phyloP scores from a whole-genome alignment of 306 rosid species.

The Cicer arietinum region DNA sequence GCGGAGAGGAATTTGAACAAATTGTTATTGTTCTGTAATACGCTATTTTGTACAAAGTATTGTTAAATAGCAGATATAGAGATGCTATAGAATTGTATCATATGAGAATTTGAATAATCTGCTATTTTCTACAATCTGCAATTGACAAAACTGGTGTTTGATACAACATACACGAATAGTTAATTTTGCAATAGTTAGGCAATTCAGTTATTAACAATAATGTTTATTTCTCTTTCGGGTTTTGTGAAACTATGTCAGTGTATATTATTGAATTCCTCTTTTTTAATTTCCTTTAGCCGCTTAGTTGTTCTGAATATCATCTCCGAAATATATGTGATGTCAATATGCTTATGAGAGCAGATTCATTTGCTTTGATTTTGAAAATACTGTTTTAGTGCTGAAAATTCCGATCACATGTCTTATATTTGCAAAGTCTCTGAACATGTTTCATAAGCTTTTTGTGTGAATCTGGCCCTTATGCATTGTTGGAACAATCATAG shows the following conservation, averaged over 20 bases:
- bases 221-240: neutral
- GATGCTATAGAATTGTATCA: too few species aligned
- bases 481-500: constrained; percentile 39
- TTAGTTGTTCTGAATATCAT: neutral
- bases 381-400: constrained; percentile 5
- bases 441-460: constrained; percentile 11
- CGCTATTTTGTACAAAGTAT: too few species aligned
- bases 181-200: constrained; percentile 7
- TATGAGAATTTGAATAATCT: too few species aligned
- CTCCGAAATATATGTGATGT: neutral
- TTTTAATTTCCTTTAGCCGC: neutral
- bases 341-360: constrained; percentile 8
- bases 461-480: constrained; percentile 12
- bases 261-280: neutral
- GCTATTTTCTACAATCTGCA: too few species aligned
- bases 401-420: constrained; percentile 3
- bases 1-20: too few species aligned
- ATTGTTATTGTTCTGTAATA: too few species aligned
- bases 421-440: constrained; percentile 7
- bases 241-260: constrained; percentile 17
- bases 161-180: neutral
- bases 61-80: too few species aligned
- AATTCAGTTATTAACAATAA: constrained; percentile 1
- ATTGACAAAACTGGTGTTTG: neutral
- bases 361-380: constrained; percentile 18